Base-by-base conservation (phyloP, 768 basidiomycete species). In the Lactarius trivialis region DNA sequence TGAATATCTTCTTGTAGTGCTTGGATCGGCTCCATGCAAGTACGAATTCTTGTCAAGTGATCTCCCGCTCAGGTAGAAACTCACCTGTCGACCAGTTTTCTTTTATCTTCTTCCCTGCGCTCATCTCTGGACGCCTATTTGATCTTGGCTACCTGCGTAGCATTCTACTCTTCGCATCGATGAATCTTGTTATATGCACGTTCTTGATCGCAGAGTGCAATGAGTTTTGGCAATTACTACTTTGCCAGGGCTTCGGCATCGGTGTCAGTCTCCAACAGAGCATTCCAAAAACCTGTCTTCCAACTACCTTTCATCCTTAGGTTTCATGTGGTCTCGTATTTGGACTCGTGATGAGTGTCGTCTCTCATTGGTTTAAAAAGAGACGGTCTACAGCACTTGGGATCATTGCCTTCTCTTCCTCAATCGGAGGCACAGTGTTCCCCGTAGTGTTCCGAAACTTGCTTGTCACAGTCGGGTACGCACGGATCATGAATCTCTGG, bases 21-120 rank as follows among this genome's bases (percentile, higher is more conserved):
- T 48, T 91, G 88, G 89, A 90, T 91, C 36, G 89, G 89, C 5
- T 91, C 89, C 1, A 74, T 85, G 24, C 88, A 89, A 75, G 87
- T 84, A 49, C 3, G 68, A 61, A 21, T 63, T 32, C 14, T 7
- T 33, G 19, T 53, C 32, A 36, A 17, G 30, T 21, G 7, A 60
- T 52, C 17, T 6, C 28, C 24, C 6, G 14, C 19, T 8, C 2
- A 54, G 39, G 14, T 48, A 24, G 55, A 32, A 30, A 33, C 53
- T 21, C 28, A 48, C n/a, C 11, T 51, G 12, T 34, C n/a, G 19
- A 37, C 7, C 66, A 89, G 85, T 85, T 85, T 67, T 76, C 85
- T 14, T 76, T 88, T 0, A 73, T 83, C 8, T 87, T 85, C 70
- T 69, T 87, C 2, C 84, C 85, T 3, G 85, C 82, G 14, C 72